phyloP scores from a whole-genome alignment of 169 alveolate genomes.

The Eimeria mitis region DNA sequence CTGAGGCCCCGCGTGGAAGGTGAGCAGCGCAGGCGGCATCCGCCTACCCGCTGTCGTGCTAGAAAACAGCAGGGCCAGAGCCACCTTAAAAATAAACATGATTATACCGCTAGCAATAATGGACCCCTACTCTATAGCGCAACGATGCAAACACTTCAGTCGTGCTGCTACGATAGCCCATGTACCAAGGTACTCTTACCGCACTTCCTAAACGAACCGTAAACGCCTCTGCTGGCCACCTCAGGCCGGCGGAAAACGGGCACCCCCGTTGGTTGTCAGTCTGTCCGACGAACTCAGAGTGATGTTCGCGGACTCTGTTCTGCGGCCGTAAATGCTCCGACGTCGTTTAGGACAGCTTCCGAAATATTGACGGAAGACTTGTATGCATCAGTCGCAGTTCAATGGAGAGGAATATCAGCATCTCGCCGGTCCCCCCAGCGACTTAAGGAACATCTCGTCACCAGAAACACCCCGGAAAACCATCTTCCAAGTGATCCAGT shows the following conservation, averaged over 20 bases:
- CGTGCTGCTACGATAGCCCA: background rate
- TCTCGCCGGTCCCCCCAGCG: slow-evolving; percentile 38
- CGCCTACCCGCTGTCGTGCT: slow-evolving; percentile 8
- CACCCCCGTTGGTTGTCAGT: background rate
- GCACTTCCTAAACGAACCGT: background rate
- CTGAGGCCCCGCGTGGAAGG: slow-evolving; percentile 70
- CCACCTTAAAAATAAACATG: background rate
- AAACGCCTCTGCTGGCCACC: background rate
- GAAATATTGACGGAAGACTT: background rate
- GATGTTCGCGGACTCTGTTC: background rate
- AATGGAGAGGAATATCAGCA: background rate
- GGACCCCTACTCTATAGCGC: background rate
- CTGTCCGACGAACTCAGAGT: slow-evolving; percentile 12
- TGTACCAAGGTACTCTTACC: background rate
- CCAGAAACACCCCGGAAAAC: slow-evolving; percentile 21
- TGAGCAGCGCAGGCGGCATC: slow-evolving; percentile 72
- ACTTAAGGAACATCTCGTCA: background rate
- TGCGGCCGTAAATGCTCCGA: background rate
- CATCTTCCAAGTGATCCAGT: background rate
- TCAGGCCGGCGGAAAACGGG: slow-evolving; percentile 18
- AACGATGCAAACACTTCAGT: background rate
- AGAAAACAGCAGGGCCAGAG: background rate
- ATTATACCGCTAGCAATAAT: background rate
- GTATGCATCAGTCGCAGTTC: background rate
- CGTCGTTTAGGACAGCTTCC: background rate